Evolutionary conservation across 495 filamentous ascomycete genomes (phyloP).

Genomic region (Aspergillus taichungensis): DNA sequence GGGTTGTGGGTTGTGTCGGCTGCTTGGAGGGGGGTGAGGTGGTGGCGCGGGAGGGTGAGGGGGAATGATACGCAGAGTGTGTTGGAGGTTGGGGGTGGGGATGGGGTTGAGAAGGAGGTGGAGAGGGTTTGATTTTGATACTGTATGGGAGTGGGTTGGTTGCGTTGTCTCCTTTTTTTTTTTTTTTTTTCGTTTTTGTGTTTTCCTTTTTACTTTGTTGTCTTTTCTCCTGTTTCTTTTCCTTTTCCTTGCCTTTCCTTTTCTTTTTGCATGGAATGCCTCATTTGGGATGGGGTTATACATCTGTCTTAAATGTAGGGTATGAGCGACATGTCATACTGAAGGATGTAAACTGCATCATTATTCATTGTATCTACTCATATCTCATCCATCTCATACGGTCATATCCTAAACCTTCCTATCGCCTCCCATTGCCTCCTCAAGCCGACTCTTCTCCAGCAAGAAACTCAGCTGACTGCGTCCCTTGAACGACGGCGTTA

Average conservation of each 20-base stretch:
- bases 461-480: constrained; percentile 14
- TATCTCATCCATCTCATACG: too few relatives aligned
- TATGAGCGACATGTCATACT: too few relatives aligned
- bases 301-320: too few relatives aligned
- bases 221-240: not conserved
- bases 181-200: too few relatives aligned
- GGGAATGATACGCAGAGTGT: not conserved
- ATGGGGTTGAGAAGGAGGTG: constrained; percentile 7
- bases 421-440: not conserved
- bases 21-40: constrained; percentile 31
- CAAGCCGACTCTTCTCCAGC: constrained; percentile 10
- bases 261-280: not conserved
- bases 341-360: too few relatives aligned
- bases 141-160: too few relatives aligned
- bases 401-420: too few relatives aligned
- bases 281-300: too few relatives aligned
- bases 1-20: constrained; percentile 60
- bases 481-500: not conserved
- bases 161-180: not conserved
- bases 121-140: constrained; percentile 2
- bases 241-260: too few relatives aligned
- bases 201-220: not conserved
- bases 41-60: constrained; percentile 20
- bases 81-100: not conserved
- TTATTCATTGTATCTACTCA: too few relatives aligned